Evolutionary conservation across 1,284 basidiomycete species (phyloP).

Genomic region (Ganoderma boninense): DNA sequence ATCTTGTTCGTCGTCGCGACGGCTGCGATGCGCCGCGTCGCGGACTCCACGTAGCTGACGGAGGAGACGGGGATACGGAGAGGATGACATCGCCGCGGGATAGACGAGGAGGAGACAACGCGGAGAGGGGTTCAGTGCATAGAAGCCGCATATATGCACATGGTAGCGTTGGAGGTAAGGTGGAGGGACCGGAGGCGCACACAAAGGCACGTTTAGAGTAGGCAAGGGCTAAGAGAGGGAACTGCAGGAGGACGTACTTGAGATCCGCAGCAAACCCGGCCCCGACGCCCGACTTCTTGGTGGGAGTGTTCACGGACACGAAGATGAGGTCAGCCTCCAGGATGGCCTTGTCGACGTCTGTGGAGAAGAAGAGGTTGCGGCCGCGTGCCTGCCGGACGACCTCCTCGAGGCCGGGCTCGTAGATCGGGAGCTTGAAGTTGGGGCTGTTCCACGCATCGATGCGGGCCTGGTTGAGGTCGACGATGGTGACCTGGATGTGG

Average conservation of each 20-base stretch:
- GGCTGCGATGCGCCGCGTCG: constrained; percentile 94
- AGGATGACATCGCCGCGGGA: constrained; percentile 9
- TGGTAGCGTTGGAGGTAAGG: background rate
- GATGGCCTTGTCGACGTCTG: constrained; percentile 94
- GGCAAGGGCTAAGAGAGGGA: constrained; percentile 2
- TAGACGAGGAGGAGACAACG: constrained; percentile 5
- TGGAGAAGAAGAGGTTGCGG: constrained; percentile 97
- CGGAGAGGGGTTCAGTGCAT: background rate
- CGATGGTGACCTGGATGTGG: constrained; percentile 95
- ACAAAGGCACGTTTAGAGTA: constrained; percentile 9
- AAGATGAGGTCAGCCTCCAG: constrained; percentile 92
- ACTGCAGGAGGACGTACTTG: constrained; percentile 65
- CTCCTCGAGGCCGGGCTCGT: constrained; percentile 96
- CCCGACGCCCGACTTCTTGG: constrained; percentile 97
- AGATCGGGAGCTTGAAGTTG: constrained; percentile 87
- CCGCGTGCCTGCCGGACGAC: constrained; percentile 91
- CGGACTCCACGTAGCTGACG: constrained; percentile 91
- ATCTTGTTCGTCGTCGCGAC: constrained; percentile 95
- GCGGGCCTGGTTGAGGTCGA: constrained; percentile 95
- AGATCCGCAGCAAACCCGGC: constrained; percentile 98
- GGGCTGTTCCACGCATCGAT: constrained; percentile 96
- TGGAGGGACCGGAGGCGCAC: background rate
- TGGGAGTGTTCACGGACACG: constrained; percentile 96
- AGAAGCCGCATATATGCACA: background rate
- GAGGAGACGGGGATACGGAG: background rate